Evolutionary conservation across 2,329 filamentous ascomycete genomes (phyloP).

Genomic region (Alternaria sp.): DNA sequence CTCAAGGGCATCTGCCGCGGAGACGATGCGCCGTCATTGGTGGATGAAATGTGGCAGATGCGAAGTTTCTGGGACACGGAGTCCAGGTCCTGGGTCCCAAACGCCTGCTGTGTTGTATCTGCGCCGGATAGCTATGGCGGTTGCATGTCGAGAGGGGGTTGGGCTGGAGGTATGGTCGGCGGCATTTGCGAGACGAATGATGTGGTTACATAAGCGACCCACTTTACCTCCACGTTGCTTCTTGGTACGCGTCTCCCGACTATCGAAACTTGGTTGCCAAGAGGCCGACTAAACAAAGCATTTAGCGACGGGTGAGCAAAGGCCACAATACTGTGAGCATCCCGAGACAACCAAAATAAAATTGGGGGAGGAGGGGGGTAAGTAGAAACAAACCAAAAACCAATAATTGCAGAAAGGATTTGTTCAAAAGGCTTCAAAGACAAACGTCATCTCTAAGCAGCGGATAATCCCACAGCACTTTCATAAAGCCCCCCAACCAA

Average conservation of each 20-base stretch:
- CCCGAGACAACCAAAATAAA: too few relatives aligned
- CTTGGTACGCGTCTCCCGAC: neutral
- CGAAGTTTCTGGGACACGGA: slow-evolving; percentile 4
- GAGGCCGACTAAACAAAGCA: too few relatives aligned
- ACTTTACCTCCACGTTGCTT: slow-evolving; percentile 3
- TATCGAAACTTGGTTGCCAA: too few relatives aligned
- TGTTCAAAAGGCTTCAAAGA: too few relatives aligned
- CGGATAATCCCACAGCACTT: too few relatives aligned
- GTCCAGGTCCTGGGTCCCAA: neutral
- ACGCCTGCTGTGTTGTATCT: neutral
- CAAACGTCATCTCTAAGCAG: too few relatives aligned
- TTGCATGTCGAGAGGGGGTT: neutral
- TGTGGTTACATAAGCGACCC: slow-evolving; percentile 5
- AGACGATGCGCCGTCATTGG: slow-evolving; percentile 9
- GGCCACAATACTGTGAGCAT: too few relatives aligned
- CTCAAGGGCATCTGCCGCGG: slow-evolving; percentile 6
- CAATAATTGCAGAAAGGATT: too few relatives aligned
- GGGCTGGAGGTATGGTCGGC: neutral
- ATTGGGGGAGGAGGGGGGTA: too few relatives aligned
- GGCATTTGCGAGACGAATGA: neutral
- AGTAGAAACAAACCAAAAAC: too few relatives aligned
- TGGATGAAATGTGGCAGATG: slow-evolving; percentile 16
- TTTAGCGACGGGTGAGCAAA: too few relatives aligned
- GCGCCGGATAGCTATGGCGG: slow-evolving; percentile 1
- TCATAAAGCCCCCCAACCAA: too few relatives aligned